A percentile compares a stretch with the other conserved stretches of the same genome.
These are phyloP conservation scores for Fusarium sp. DNA, from an alignment of 2,329 filamentous ascomycete genomes.

Conservation along the genomic window DNA sequence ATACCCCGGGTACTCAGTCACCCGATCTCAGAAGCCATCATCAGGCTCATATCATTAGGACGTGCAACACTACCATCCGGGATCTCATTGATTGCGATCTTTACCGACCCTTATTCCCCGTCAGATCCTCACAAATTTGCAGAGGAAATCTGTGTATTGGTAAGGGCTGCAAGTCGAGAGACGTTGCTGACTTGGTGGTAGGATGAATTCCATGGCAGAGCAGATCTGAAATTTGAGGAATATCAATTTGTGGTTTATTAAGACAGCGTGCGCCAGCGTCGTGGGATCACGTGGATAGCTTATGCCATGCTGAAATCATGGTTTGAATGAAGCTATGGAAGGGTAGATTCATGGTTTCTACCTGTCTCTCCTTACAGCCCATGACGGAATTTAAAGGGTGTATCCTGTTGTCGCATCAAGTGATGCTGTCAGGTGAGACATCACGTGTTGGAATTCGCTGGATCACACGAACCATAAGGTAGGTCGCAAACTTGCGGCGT, in stretches of 20 bases:
- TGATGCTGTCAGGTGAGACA: constrained; percentile 8
- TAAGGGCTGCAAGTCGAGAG: constrained; percentile 30
- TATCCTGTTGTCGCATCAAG: constrained; percentile 22
- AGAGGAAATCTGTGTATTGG: constrained; percentile 10
- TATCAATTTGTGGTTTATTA: not conserved
- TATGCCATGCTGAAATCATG: not conserved
- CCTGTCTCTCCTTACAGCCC: not conserved
- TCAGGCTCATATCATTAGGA: not conserved
- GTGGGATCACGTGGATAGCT: not conserved
- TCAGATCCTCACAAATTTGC: not conserved
- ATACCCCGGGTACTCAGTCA: not conserved
- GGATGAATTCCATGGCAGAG: constrained; percentile 7
- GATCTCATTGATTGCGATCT: not conserved
- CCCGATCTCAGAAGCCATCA: not conserved
- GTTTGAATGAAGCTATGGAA: not conserved
- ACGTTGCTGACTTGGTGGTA: constrained; percentile 28
- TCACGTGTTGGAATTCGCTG: not conserved
- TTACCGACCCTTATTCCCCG: not conserved
- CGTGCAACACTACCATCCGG: not conserved
- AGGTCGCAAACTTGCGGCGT: not conserved
- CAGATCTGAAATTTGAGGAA: not conserved
- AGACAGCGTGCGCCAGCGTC: not conserved
- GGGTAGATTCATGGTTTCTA: not conserved
- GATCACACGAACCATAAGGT: not conserved
- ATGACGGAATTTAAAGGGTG: not conserved